Base-by-base conservation (phyloP, 2,329 filamentous ascomycete genomes). In the Coleophoma eucalyptorum region DNA sequence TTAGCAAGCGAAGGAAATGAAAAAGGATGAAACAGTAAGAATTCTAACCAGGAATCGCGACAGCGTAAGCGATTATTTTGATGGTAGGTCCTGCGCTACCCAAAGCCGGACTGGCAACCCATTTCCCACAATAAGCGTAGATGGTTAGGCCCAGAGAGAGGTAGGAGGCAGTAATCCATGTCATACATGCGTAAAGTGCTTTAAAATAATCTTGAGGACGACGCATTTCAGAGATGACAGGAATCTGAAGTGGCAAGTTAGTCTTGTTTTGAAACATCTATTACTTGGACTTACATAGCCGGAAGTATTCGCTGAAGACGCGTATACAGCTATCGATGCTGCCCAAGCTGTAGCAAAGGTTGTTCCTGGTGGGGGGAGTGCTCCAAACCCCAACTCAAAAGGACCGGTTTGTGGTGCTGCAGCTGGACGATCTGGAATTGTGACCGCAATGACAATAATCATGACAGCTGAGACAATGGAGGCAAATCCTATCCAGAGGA, bases 121-220 rank as follows among this genome's bases (percentile, higher is more conserved):
- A 84, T 54, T 78, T 69, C 3, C 81, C 81, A 55, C 79, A 83
- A 68, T 72, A 84, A 38, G 72, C 69, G 65, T 85, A 85, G 5
- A 85, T 77, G 3, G 84, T 79, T 15, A 49, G 20, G 11, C 33
- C 31, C 3, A 52, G 18, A 33, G 50, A 34, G 18, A 52, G 45
- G 18, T 52, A 52, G 13, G 46, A 45, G 3, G 46, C 37, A 2
- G 45, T 49, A 21, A 52, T 46, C 38, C 38, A 41, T 2, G 33
- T 35, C 46, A 49, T 40, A 40, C 50, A 52, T 3, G 21, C 34
- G n/a, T 49, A 49, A 8, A 52, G 32, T 15, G 35, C 31, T 31
- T 52, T 52, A 37, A 45, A 45, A 35, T 52, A 52, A 18, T 52
- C 50, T 43, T 31, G 46, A 7, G 50, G 50, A 5, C 40, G 31